Evolutionary conservation across 805 yeast genomes (phyloP).

Genomic region (Priceomyces carsonii): DNA sequence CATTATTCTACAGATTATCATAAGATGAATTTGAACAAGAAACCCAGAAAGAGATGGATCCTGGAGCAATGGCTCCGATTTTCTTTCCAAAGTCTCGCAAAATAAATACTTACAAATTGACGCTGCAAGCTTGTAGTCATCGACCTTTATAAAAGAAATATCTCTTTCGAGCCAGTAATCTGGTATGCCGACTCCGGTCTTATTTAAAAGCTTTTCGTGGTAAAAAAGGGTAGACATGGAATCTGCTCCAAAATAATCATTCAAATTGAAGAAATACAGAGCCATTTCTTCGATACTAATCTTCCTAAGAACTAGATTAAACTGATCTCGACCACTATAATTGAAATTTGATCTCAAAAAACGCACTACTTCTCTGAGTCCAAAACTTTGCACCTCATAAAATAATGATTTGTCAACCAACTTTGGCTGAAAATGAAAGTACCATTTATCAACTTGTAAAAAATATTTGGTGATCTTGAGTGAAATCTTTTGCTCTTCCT

Average conservation of each 20-base stretch:
- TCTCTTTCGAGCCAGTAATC: background rate
- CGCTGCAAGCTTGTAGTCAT: background rate
- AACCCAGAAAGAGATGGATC: too few species aligned
- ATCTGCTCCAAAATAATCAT: background rate
- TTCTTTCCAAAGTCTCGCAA: too few species aligned
- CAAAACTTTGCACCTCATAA: conserved; percentile 3
- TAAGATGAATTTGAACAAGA: too few species aligned
- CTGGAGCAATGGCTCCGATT: too few species aligned
- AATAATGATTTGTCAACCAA: background rate
- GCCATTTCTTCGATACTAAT: conserved; percentile 9
- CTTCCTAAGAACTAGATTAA: conserved; percentile 1
- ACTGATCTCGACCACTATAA: conserved; percentile 3
- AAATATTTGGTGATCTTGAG: conserved; percentile 11
- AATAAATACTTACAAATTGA: conserved; percentile 2
- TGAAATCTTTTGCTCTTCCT: background rate
- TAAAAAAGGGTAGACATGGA: conserved; percentile 2
- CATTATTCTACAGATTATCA: background rate
- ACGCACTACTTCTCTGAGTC: background rate
- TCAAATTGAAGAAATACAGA: conserved; percentile 6
- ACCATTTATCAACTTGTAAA: conserved; percentile 8
- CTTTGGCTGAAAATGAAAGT: conserved; percentile 1
- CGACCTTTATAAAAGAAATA: background rate
- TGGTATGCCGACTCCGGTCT: background rate
- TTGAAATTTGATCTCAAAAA: conserved; percentile 2
- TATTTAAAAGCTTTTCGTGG: background rate